These are phyloP conservation scores for Prillingera fragicola DNA, from an alignment of 1,284 basidiomycete species.

Conservation along the genomic window DNA sequence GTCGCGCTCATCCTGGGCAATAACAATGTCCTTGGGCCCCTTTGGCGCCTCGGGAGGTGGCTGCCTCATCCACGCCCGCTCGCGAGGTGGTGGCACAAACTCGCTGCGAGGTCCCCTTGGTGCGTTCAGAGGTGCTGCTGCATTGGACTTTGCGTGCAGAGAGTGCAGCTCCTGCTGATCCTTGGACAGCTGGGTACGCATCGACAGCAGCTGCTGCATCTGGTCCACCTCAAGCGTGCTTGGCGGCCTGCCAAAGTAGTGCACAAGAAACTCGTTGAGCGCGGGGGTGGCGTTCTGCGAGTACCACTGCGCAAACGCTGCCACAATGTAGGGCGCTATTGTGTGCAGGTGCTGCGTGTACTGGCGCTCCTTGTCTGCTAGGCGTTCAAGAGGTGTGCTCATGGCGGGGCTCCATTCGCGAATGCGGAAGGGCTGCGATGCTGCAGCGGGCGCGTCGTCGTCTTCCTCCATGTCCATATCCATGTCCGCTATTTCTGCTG, in stretches of 20 bases:
- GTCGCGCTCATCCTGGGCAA: too few relatives aligned
- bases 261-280: constrained; percentile 29
- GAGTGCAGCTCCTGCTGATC: constrained; percentile 24
- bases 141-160: constrained; percentile 12
- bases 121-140: too few relatives aligned
- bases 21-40: neutral
- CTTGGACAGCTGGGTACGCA: constrained; percentile 16
- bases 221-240: constrained; percentile 27
- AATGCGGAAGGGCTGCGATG: constrained; percentile 4
- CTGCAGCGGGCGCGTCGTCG: constrained; percentile 1
- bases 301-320: constrained; percentile 38
- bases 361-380: constrained; percentile 21
- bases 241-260: constrained; percentile 37
- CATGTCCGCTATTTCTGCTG: too few relatives aligned
- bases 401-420: constrained; percentile 11
- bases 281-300: constrained; percentile 23
- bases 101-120: too few relatives aligned
- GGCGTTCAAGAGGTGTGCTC: constrained; percentile 12
- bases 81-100: too few relatives aligned
- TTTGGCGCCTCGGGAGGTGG: neutral
- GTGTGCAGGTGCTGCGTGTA: constrained; percentile 22
- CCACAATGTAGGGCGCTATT: constrained; percentile 36
- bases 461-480: constrained; percentile 12
- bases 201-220: constrained; percentile 25
- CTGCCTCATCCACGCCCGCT: neutral